Conservation (phyloP, 2,329 filamentous ascomycete species). For the Diaporthe capsici region DNA sequence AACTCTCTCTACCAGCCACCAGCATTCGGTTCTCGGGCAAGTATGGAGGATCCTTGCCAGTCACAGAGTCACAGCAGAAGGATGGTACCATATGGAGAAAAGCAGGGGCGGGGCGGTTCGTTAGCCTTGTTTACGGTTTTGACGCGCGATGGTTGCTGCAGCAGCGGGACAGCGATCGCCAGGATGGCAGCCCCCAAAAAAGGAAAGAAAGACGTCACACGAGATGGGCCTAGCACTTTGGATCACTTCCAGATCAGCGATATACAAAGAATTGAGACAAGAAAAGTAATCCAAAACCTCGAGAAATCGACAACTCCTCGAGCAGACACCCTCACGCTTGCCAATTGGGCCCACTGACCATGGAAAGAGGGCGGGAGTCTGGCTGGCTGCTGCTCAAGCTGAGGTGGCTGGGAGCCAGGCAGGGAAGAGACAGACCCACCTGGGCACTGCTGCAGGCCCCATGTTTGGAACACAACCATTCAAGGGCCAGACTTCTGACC, state of each 20-base stretch:
- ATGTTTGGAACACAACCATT: conserved; percentile 10
- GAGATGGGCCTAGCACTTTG: neutral
- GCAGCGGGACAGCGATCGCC: conserved; percentile 9
- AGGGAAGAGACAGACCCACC: conserved; percentile 24
- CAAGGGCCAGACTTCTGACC: conserved; percentile 5
- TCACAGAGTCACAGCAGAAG: conserved; percentile 21
- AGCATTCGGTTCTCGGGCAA: conserved; percentile 24
- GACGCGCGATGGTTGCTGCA: conserved; percentile 29
- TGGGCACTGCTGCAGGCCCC: conserved; percentile 26
- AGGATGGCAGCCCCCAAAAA: conserved; percentile 11
- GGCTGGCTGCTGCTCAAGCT: conserved; percentile 10
- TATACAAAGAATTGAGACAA: neutral
- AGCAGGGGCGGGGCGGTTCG: conserved; percentile 16
- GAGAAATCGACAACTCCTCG: neutral
- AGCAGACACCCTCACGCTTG: neutral
- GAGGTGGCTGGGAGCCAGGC: conserved; percentile 25
- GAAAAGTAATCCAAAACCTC: neutral
- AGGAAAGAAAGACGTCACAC: conserved; percentile 16
- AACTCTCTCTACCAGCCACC: conserved; percentile 27
- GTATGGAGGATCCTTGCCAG: conserved; percentile 24
- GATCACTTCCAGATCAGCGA: conserved; percentile 13
- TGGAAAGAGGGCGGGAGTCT: conserved; percentile 7
- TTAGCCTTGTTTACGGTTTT: conserved; percentile 27
- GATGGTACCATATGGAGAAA: conserved; percentile 30
- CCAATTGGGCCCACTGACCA: conserved; percentile 14